Evolutionary conservation across 257 asterid species (phyloP), one percentile per base, ranked within the genome.

Genomic region (Prunella vulgaris): DNA sequence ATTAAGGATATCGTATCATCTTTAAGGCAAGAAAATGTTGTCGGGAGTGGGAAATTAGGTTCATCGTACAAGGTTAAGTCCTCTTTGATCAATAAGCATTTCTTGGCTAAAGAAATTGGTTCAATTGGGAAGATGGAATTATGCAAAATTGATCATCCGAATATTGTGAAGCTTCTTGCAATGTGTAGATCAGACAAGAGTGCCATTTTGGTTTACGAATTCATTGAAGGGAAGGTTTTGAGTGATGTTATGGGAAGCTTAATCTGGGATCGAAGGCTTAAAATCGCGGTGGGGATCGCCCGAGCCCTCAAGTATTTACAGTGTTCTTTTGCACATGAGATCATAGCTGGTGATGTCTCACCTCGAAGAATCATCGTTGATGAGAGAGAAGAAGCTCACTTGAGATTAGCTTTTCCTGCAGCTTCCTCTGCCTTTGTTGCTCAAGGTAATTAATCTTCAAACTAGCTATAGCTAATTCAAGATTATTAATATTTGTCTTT

Each of bases 231-330:
- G 37, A 86, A 82, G 68, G 27, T 76, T 48, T 64, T 89, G 73
- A 78, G 84, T 8, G 88, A 89, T 38, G 76, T 68, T 2, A 48
- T 86, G 22, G 76, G 67, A 13, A 64, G 72, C n/a, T 28, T 89
- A 59, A 76, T 49, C 20, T 92, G 92, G 96, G 83, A 63, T 8
- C 75, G 74, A 20, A 82, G 98, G 17, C 72, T 79, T n/a, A 89
- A 80, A 35, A 80, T 89, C 4, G 96, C 94, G 9, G 15, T 77
- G 3, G 94, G 90, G 53, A 79, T 89, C 4, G 79, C 88, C 0
- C 85, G 78, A 71, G 96, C 94, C 5, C 81, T 92, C 4, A 72
- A 74, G 38, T 87, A 92, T 56, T 69, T 89, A 76, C 96, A 87
- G 48, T 73, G 74, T 44, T n/a, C 18, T 22, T 79, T 85, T 56